Evolutionary conservation across 208 protist genomes (phyloP).

Genomic region (Acanthamoeba sp.): DNA sequence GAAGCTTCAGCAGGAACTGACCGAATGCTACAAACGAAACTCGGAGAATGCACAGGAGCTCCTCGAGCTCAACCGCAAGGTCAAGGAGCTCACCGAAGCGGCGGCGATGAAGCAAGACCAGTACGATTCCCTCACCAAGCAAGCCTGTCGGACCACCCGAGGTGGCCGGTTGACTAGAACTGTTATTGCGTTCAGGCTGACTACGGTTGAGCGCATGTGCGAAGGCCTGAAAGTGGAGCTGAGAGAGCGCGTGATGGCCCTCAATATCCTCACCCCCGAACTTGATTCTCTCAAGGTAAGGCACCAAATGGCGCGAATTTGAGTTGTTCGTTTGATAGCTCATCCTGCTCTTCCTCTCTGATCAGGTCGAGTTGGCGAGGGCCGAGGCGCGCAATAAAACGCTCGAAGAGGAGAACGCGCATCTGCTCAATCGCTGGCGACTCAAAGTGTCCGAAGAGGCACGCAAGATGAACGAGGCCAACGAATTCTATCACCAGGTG

Average conservation of each 20-base stretch:
- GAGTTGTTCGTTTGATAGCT: background rate
- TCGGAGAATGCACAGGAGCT: conserved; percentile 46
- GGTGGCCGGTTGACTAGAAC: too few relatives aligned
- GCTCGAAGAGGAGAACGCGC: conserved; percentile 58
- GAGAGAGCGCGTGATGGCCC: background rate
- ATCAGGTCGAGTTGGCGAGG: background rate
- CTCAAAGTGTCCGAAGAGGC: conserved; percentile 49
- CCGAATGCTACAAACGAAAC: conserved; percentile 72
- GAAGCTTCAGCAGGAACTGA: conserved; percentile 55
- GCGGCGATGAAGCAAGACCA: background rate
- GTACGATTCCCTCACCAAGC: too few relatives aligned
- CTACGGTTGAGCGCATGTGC: background rate
- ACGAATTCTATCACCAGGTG: conserved; percentile 68
- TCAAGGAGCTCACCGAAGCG: conserved; percentile 7
- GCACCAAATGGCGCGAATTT: background rate
- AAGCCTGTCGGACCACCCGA: too few relatives aligned
- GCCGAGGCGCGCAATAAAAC: background rate
- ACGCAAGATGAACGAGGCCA: conserved; percentile 47
- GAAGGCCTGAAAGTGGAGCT: conserved; percentile 12
- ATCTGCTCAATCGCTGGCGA: conserved; percentile 1
- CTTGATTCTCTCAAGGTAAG: conserved; percentile 28
- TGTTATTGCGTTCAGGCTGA: background rate
- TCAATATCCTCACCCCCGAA: background rate
- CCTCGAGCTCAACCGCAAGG: conserved; percentile 17
- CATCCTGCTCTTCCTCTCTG: background rate